Base-by-base conservation (phyloP, 306 rosid genomes). In the Trifolium subterraneum region DNA sequence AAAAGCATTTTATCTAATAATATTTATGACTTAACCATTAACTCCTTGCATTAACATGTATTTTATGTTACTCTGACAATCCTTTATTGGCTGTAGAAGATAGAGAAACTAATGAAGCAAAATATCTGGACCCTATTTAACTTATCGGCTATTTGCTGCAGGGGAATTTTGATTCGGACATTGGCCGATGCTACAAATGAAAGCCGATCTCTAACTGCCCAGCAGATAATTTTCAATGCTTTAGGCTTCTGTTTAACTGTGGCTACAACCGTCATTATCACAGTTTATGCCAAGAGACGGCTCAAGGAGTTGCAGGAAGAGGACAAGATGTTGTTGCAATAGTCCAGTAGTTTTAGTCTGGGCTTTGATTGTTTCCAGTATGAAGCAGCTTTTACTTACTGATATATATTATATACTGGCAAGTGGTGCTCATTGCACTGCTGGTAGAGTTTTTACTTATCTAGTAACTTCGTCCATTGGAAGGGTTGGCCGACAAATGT, bases 111-210 rank as follows among this genome's bases (percentile, higher is more conserved):
- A 19, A 33, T 25, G 8, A 23, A 15, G 59, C 59, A 73, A 62
- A 41, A 8, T 55, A 51, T 78, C 12, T 48, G 58, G 41, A 70
- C 63, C 58, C 52, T 58, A 50, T 59, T 14, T 38, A 77, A 71
- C 76, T 71, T 27, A 67, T 35, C 75, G 41, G 45, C 72, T 56
- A 54, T 70, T 9, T 14, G 10, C 20, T 85, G 81, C 88, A 95
- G 99, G 48, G 99, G 99, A 64, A 92, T 90, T 73, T 73, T 95
- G 61, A 92, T 95, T 70, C 74, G 77, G 80, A 88, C 99, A 20
- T 73, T 95, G 71, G 99, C 97, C 6, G 89, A 95, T 50, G 98
- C 98, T 73, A 89, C 98, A 4, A 76, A 86, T 18, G 92, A 90
- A 55, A 82, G 74, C 55, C 98, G 44, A 5, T 78, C 88, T 61